Percentiles rank a stretch among this genome's conserved stretches.
Evolutionary conservation across 2,329 filamentous ascomycete genomes (phyloP).

Genomic region (Pseudocercospora crystallina): DNA sequence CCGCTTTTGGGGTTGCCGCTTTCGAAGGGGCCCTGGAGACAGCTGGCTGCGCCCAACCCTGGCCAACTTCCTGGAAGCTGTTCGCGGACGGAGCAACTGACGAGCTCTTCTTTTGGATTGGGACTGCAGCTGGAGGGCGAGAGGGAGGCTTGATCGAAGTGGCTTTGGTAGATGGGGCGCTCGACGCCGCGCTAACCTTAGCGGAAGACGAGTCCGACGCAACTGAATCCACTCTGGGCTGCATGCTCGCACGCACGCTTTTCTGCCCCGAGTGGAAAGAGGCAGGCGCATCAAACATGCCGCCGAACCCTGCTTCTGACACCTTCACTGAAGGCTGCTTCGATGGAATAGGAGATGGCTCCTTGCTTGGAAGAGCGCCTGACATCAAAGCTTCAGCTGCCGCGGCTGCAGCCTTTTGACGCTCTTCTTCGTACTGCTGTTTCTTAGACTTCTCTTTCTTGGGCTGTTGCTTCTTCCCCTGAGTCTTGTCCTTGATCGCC

Average conservation of each 20-base stretch:
- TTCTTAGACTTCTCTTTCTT: conserved; percentile 10
- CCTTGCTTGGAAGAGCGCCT: conserved; percentile 19
- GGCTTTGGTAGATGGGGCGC: neutral
- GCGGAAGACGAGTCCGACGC: conserved; percentile 2
- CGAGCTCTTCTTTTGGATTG: too few species aligned
- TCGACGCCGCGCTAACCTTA: neutral
- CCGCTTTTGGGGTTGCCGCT: too few species aligned
- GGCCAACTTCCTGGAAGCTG: neutral
- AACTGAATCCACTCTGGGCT: conserved; percentile 13
- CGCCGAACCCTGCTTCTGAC: conserved; percentile 6
- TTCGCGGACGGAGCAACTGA: neutral
- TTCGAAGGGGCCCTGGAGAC: too few species aligned
- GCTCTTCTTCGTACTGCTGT: neutral
- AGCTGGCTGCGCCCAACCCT: neutral
- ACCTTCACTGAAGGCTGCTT: conserved; percentile 8
- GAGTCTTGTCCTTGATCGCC: conserved; percentile 1
- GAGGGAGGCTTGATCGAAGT: too few species aligned
- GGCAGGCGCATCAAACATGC: neutral
- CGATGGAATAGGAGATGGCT: neutral
- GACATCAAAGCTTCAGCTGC: conserved; percentile 25
- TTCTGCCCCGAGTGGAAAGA: conserved; percentile 1
- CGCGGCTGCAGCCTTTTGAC: conserved; percentile 6
- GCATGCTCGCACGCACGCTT: conserved; percentile 2
- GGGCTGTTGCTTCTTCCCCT: conserved; percentile 8
- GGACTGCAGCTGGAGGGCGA: too few species aligned